phyloP scores from a whole-genome alignment of 805 yeast species.

The Dipodascus geniculatus region DNA sequence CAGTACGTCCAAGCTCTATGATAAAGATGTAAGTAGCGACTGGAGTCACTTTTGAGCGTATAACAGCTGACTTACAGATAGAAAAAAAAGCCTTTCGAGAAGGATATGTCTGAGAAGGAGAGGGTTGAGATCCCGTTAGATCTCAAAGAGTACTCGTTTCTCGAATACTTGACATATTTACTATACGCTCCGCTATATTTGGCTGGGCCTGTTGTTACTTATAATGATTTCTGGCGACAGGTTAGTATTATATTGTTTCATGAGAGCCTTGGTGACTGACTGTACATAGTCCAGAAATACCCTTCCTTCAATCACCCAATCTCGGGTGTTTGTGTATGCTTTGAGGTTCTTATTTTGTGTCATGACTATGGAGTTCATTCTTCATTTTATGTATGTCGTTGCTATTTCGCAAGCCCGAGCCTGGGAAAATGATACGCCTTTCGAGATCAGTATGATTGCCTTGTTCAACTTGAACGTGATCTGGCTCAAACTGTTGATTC shows the following conservation, averaged over 20 bases:
- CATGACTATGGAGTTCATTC: slow-evolving; percentile 74
- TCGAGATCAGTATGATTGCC: slow-evolving; percentile 91
- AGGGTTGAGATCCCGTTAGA: slow-evolving; percentile 49
- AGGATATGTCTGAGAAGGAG: slow-evolving; percentile 41
- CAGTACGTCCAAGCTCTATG: background rate
- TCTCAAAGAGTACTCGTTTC: slow-evolving; percentile 44
- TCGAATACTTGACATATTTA: slow-evolving; percentile 63
- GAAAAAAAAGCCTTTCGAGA: background rate
- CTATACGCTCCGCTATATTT: slow-evolving; percentile 81
- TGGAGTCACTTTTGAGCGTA: background rate
- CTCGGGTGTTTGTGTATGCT: slow-evolving; percentile 49
- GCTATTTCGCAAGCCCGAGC: slow-evolving; percentile 86
- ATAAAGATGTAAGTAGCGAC: background rate
- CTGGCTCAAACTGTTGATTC: slow-evolving; percentile 85
- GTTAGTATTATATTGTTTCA: background rate
- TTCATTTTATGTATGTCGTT: slow-evolving; percentile 85
- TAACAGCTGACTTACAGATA: background rate
- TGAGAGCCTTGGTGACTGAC: background rate
- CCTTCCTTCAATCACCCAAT: slow-evolving; percentile 45
- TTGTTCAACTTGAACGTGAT: slow-evolving; percentile 79
- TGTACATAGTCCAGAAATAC: slow-evolving; percentile 30
- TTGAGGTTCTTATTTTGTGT: slow-evolving; percentile 61
- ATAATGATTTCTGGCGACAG: slow-evolving; percentile 83
- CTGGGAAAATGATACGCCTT: slow-evolving; percentile 82
- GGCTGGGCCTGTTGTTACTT: slow-evolving; percentile 91